Percentiles rank a stretch among this genome's conserved stretches.
Evolutionary conservation across 2,329 filamentous ascomycete genomes (phyloP).

Genomic region (Pestalotiopsis sp.): DNA sequence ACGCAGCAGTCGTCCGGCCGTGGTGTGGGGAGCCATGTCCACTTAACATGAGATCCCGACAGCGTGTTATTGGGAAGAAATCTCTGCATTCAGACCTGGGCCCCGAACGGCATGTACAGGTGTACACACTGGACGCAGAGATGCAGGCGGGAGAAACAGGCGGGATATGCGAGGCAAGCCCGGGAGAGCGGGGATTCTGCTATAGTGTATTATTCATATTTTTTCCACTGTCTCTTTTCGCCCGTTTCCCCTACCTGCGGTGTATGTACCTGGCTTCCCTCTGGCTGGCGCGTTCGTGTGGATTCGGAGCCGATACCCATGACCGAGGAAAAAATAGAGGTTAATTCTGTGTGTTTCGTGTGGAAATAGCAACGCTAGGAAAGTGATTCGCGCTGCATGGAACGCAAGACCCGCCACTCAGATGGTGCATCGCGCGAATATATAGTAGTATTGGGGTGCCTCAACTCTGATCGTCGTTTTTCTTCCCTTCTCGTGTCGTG

Average conservation of each 20-base stretch:
- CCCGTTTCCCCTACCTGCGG: not conserved
- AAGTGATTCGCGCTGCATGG: not conserved
- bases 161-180: not conserved
- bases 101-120: not conserved
- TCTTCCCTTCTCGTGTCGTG: not conserved
- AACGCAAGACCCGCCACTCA: not conserved
- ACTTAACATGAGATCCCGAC: constrained; percentile 5
- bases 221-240: not conserved
- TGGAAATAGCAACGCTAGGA: not conserved
- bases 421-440: not conserved
- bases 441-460: not conserved
- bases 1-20: constrained; percentile 6
- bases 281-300: not conserved
- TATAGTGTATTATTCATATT: not conserved
- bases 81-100: constrained; percentile 4
- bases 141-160: not conserved
- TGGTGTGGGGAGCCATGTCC: constrained; percentile 9
- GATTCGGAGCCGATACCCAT: constrained; percentile 4
- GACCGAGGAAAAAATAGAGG: not conserved
- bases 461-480: not conserved
- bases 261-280: not conserved
- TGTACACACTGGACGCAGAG: not conserved
- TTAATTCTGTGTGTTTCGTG: not conserved
- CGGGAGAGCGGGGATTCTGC: not conserved
- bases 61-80: not conserved